A percentile compares a stretch with the other conserved stretches of the same genome.
phyloP scores from a whole-genome alignment of 495 filamentous ascomycete species.

The Mytilinidion resinicola region DNA sequence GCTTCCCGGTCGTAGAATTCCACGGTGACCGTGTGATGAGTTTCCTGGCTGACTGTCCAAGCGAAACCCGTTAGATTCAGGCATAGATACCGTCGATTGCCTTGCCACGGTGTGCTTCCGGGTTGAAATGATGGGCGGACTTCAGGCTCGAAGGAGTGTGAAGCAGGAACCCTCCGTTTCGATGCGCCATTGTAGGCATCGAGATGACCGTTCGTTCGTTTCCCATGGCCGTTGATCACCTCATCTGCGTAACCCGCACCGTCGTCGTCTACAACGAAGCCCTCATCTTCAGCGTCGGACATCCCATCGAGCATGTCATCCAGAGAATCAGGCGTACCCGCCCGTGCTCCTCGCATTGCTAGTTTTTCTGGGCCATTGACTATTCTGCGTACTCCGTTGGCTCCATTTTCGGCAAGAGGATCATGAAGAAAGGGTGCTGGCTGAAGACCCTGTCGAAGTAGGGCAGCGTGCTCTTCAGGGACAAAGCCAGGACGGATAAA shows the following conservation, averaged over 20 bases:
- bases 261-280: conserved; percentile 92
- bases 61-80: conserved; percentile 89
- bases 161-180: conserved; percentile 58
- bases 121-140: conserved; percentile 83
- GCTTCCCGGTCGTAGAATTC: conserved; percentile 94
- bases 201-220: conserved; percentile 51
- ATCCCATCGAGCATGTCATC: conserved; percentile 51
- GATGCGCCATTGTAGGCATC: conserved; percentile 41
- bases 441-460: conserved; percentile 57
- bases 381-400: conserved; percentile 52
- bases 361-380: conserved; percentile 46
- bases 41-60: conserved; percentile 95
- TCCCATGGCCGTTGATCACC: conserved; percentile 52
- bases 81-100: conserved; percentile 87
- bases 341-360: conserved; percentile 31
- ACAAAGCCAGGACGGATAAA: conserved; percentile 83
- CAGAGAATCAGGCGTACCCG: conserved; percentile 50
- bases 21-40: conserved; percentile 87
- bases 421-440: conserved; percentile 83
- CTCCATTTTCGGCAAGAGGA: conserved; percentile 63
- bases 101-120: conserved; percentile 90
- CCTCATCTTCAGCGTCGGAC: conserved; percentile 46
- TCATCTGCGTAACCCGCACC: conserved; percentile 78
- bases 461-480: conserved; percentile 52
- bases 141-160: conserved; percentile 52